Evolutionary conservation across 1,284 basidiomycete genomes (phyloP), one percentile per base, ranked within the genome.

Genomic region (Fomitopsis schrenkii): DNA sequence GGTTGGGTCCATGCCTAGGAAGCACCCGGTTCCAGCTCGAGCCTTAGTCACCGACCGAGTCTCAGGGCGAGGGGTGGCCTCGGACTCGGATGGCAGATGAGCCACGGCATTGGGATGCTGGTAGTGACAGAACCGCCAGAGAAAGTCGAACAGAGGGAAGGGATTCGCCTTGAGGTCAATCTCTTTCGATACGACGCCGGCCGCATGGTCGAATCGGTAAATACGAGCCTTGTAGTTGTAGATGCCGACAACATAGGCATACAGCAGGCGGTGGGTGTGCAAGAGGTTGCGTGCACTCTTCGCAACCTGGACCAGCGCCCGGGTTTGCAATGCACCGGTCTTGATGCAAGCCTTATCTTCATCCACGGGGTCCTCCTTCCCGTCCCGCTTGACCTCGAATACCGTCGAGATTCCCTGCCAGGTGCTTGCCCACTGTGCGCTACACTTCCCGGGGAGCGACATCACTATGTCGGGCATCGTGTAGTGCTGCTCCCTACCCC

Each of bases 201-300:
- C 59, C 10, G 60, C 17, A 22, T 48, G 59, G 38, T 63, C 62
- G 30, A 62, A 62, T 10, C 62, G 62, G 14, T 41, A 50, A 26
- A 66, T 35, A 3, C 61, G 62, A 14, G 56, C 41, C 9, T 36
- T 61, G 9, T 54, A 26, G 35, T 55, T 58, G 30, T 66, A 65
- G 45, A 65, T 38, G 3, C 64, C 64, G 35, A 65, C 53, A 17
- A 62, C 56, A n/a, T 60, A 65, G 1, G 60, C 40, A 8, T 42
- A 57, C 33, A 65, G 62, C 56, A 61, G 50, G 0, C 60, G 59
- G 28, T 65, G 58, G 0, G 64, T 59, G 5, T 62, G 46, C 33
- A 65, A 10, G 3, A 65, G 56, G 26, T 54, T 63, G 3, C 62
- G 30, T 1, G 62, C 64, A 36, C 46, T 62, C 52, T 55, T 60